These are phyloP conservation scores for Cryptosporidium ubiquitum DNA, from an alignment of 169 alveolate genomes.

Conservation along the genomic window DNA sequence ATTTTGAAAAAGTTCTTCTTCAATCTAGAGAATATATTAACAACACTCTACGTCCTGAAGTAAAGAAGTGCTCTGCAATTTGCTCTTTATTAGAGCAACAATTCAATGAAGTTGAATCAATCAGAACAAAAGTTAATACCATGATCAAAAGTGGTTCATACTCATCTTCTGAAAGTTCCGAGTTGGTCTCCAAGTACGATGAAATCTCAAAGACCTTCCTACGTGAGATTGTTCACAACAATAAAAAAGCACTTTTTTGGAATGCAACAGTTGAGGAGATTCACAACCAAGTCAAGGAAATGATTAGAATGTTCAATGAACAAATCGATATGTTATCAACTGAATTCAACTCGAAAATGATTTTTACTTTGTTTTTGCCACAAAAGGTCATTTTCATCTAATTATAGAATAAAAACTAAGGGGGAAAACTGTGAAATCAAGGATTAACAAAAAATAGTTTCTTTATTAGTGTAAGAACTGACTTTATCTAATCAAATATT, in stretches of 20 bases:
- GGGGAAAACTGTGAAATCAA: neutral
- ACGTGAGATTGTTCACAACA: slow-evolving; percentile 24
- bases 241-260: slow-evolving; percentile 52
- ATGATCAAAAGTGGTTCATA: slow-evolving; percentile 37
- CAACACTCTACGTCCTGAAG: slow-evolving; percentile 60
- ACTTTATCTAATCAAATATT: neutral
- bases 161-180: slow-evolving; percentile 5
- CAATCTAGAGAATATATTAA: slow-evolving; percentile 55
- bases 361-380: slow-evolving; percentile 59
- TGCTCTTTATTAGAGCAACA: slow-evolving; percentile 51
- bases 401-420: neutral
- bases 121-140: slow-evolving; percentile 32
- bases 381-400: slow-evolving; percentile 29
- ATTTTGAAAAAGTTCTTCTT: slow-evolving; percentile 35
- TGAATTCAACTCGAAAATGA: slow-evolving; percentile 52
- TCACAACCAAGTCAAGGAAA: slow-evolving; percentile 40
- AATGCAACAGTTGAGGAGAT: slow-evolving; percentile 62
- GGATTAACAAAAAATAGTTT: neutral
- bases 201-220: slow-evolving; percentile 62
- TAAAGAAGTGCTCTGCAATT: slow-evolving; percentile 47
- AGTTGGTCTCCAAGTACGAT: slow-evolving; percentile 3
- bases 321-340: slow-evolving; percentile 21
- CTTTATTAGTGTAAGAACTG: neutral
- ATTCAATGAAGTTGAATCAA: slow-evolving; percentile 46
- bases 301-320: slow-evolving; percentile 42